Evolutionary conservation across 2,329 filamentous ascomycete genomes (phyloP).

Genomic region (Raffaelea deltoideospora): DNA sequence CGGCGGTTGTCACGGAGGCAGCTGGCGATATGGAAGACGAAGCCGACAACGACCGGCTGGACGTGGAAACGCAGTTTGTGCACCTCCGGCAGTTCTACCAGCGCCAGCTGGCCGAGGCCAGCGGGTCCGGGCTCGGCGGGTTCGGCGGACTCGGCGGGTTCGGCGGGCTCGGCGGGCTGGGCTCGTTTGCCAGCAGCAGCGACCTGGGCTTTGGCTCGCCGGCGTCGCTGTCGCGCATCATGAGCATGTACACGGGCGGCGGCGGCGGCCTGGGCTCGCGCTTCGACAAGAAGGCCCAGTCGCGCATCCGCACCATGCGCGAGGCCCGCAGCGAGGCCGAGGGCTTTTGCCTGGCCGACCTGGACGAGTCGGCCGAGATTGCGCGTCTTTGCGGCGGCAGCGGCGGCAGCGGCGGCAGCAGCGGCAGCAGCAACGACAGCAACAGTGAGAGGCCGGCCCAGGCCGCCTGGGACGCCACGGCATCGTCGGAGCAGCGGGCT

Average conservation of each 20-base stretch:
- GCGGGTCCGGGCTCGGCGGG: conserved; percentile 28
- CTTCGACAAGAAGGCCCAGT: conserved; percentile 48
- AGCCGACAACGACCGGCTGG: conserved; percentile 20
- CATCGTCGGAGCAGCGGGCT: conserved; percentile 31
- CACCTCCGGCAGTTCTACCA: conserved; percentile 71
- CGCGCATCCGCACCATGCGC: conserved; percentile 59
- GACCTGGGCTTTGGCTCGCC: conserved; percentile 58
- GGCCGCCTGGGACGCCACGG: conserved; percentile 49
- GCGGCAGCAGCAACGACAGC: neutral
- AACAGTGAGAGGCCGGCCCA: conserved; percentile 2
- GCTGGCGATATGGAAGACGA: no score
- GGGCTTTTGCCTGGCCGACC: conserved; percentile 48
- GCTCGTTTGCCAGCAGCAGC: conserved; percentile 27
- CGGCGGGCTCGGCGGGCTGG: conserved; percentile 27
- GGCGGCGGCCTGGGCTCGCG: conserved; percentile 33
- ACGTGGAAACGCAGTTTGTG: conserved; percentile 56
- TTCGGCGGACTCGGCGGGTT: conserved; percentile 29
- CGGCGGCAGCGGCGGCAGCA: conserved; percentile 9
- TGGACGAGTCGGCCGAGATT: conserved; percentile 48
- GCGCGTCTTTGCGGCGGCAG: conserved; percentile 31
- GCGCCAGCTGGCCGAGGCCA: conserved; percentile 54
- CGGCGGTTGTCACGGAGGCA: conserved; percentile 8
- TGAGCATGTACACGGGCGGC: conserved; percentile 62
- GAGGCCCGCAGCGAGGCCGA: conserved; percentile 60
- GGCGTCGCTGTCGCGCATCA: conserved; percentile 69